Evolutionary conservation across 139 green algal genomes (phyloP).

Genomic region (Yamagishiella unicocca): DNA sequence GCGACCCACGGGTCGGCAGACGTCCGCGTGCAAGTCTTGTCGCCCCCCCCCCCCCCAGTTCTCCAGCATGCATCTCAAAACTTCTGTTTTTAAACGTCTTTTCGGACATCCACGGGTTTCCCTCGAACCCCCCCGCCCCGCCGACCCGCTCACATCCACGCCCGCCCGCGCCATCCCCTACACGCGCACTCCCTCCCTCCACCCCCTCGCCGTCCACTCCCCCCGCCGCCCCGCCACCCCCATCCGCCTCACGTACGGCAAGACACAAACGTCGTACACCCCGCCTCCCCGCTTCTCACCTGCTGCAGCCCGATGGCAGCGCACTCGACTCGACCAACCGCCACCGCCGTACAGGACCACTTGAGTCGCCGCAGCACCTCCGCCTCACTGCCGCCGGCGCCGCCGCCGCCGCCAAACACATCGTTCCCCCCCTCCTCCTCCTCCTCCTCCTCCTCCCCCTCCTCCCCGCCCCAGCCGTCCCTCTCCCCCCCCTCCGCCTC

Average conservation of each 20-base stretch:
- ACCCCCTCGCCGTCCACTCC: not conserved
- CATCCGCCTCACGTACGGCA: too few species aligned
- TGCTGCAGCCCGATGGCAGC: constrained; percentile 6
- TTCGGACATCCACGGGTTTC: too few species aligned
- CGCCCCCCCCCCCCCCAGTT: too few species aligned
- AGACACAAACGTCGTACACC: too few species aligned
- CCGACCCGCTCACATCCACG: not conserved
- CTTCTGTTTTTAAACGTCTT: too few species aligned
- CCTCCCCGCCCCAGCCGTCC: not conserved
- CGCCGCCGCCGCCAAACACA: not conserved
- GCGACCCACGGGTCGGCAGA: too few species aligned
- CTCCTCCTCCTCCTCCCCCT: not conserved
- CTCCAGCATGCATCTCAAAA: too few species aligned
- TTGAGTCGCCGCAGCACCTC: not conserved
- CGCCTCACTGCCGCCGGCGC: not conserved
- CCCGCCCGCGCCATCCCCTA: not conserved
- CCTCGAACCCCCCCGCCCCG: too few species aligned
- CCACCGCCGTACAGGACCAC: constrained; percentile 31
- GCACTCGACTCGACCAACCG: constrained; percentile 16
- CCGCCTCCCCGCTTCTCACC: too few species aligned
- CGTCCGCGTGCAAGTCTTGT: too few species aligned
- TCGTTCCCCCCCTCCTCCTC: not conserved
- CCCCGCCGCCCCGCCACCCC: not conserved
- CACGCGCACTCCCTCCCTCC: not conserved
- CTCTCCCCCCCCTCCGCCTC: not conserved